phyloP scores from a whole-genome alignment of 2,329 filamentous ascomycete genomes.

The Aureobasidium melanogenum region DNA sequence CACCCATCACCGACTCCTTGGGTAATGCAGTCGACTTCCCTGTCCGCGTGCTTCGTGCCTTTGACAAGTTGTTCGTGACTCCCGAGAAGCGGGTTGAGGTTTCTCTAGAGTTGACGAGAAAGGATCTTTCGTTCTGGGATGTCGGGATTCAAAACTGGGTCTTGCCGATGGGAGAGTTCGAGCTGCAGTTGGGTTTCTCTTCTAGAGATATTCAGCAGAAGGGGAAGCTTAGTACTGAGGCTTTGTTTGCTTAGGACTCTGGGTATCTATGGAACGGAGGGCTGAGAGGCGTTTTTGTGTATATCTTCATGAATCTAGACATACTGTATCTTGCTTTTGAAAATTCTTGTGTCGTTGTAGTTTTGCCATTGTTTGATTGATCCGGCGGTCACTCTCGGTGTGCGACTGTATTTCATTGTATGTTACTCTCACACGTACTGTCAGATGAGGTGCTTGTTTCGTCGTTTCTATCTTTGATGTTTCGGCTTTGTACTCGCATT shows the following conservation, averaged over 20 bases:
- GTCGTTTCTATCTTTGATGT: no score
- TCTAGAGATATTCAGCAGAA: constrained; percentile 18
- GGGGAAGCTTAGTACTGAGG: constrained; percentile 3
- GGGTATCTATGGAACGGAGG: no score
- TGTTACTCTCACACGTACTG: no score
- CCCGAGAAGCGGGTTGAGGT: constrained; percentile 17
- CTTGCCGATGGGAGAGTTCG: constrained; percentile 25
- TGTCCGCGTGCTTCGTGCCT: constrained; percentile 35
- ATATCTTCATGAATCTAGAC: no score
- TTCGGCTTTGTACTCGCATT: no score
- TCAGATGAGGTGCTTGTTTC: no score
- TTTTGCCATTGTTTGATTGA: no score
- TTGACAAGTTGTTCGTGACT: constrained; percentile 33
- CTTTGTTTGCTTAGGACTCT: neutral
- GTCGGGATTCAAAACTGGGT: constrained; percentile 28
- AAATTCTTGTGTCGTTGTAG: no score
- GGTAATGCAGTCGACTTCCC: constrained; percentile 35
- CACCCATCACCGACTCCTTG: constrained; percentile 19
- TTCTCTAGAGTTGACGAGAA: constrained; percentile 23
- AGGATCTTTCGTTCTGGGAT: constrained; percentile 29
- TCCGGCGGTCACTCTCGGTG: no score
- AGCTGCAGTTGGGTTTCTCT: constrained; percentile 23
- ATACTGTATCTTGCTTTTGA: no score
- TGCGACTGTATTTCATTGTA: no score
- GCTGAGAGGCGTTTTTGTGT: no score